Conservation (phyloP, 1,284 basidiomycete species). For the Peniophora sp. region DNA sequence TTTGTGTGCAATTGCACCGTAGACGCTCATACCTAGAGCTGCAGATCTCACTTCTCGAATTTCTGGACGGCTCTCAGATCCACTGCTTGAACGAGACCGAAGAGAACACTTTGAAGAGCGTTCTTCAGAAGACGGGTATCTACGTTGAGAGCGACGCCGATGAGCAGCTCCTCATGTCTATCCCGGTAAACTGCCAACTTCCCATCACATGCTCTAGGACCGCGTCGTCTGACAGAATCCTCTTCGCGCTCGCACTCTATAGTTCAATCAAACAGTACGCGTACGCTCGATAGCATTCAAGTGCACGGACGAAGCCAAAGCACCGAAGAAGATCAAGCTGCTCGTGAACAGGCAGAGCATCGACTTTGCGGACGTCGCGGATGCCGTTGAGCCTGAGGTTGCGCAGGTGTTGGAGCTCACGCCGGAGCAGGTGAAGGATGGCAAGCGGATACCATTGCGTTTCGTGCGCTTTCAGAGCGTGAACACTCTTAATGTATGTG, state of each 20-base stretch:
- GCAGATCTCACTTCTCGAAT: conserved; percentile 51
- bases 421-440: conserved; percentile 44
- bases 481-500: conserved; percentile 59
- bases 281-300: conserved; percentile 65
- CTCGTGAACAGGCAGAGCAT: conserved; percentile 60
- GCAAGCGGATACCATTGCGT: conserved; percentile 53
- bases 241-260: too few species aligned
- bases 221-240: not conserved
- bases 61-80: conserved; percentile 52
- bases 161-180: conserved; percentile 67
- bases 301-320: conserved; percentile 37
- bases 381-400: conserved; percentile 36
- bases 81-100: conserved; percentile 73
- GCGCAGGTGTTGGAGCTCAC: conserved; percentile 50
- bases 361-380: conserved; percentile 62
- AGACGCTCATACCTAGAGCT: not conserved
- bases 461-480: conserved; percentile 80
- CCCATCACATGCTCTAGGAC: not conserved
- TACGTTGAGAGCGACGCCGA: conserved; percentile 77
- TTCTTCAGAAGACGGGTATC: conserved; percentile 41
- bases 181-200: conserved; percentile 43
- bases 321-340: conserved; percentile 61
- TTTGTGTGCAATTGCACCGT: too few species aligned
- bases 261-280: conserved; percentile 80
- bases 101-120: conserved; percentile 52